Percentiles rank a stretch among this genome's conserved stretches.
Conservation (phyloP, 495 filamentous ascomycete genomes). For the Achaetomiella virescens region DNA sequence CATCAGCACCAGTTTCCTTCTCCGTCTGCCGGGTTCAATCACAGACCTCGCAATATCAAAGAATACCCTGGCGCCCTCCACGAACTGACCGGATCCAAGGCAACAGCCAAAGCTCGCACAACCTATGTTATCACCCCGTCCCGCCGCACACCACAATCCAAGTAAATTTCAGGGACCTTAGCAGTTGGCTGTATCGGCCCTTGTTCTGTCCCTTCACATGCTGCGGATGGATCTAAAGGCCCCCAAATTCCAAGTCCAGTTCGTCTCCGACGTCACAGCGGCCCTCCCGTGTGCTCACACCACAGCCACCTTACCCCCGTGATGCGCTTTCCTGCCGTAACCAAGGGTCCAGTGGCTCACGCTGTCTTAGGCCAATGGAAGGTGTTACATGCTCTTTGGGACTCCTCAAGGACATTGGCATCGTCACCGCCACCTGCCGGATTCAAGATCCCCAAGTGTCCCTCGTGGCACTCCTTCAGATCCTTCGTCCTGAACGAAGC, state of each 20-base stretch:
- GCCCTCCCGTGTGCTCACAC: not conserved
- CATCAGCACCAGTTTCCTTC: too few species aligned
- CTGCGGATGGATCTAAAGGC: not conserved
- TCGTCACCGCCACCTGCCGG: conserved; percentile 5
- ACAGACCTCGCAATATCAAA: too few species aligned
- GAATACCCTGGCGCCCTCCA: too few species aligned
- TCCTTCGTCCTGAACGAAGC: not conserved
- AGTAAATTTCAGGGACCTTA: not conserved
- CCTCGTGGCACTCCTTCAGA: not conserved
- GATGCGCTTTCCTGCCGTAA: not conserved
- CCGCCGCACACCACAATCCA: conserved; percentile 1
- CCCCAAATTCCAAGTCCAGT: not conserved
- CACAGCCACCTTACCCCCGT: not conserved
- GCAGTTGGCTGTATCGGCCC: not conserved
- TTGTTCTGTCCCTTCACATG: not conserved
- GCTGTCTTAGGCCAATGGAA: not conserved
- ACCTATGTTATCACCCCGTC: conserved; percentile 1
- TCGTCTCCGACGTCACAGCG: not conserved
- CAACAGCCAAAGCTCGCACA: not conserved
- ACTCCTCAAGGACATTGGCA: not conserved
- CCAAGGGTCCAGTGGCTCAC: not conserved
- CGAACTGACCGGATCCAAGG: not conserved
- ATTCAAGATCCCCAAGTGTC: not conserved
- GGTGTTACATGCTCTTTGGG: not conserved
- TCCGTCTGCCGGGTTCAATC: too few species aligned